Evolutionary conservation across 345 rosid genomes (phyloP).

Genomic region (Jatropha curcas): DNA sequence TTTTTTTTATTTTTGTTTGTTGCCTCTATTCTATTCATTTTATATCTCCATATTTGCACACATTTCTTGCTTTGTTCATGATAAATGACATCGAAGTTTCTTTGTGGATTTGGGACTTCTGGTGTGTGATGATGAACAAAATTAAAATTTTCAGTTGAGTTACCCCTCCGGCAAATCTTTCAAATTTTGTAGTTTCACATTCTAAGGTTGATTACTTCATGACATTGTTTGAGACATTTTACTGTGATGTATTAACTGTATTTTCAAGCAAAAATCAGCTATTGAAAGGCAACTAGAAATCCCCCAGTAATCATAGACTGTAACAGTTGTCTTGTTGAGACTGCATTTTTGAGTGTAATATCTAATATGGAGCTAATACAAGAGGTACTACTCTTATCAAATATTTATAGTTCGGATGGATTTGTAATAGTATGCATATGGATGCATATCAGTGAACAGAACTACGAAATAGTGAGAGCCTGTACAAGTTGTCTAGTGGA

Average conservation of each 20-base stretch:
- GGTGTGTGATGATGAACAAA: not conserved
- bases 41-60: too few relatives aligned
- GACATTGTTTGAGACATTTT: not conserved
- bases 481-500: not conserved
- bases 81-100: not conserved
- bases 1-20: not conserved
- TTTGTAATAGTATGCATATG: not conserved
- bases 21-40: not conserved
- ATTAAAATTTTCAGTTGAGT: too few relatives aligned
- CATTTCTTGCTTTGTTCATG: not conserved
- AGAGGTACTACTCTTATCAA: not conserved
- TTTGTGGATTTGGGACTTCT: not conserved
- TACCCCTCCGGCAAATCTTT: not conserved
- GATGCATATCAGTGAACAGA: not conserved
- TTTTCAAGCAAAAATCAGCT: not conserved
- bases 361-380: too few relatives aligned
- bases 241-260: not conserved
- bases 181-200: not conserved
- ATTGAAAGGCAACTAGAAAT: not conserved
- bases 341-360: too few relatives aligned
- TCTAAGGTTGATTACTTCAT: not conserved
- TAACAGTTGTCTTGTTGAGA: not conserved
- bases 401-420: not conserved
- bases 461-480: not conserved
- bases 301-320: not conserved